These are phyloP conservation scores for Monosporascus sp. DNA, from an alignment of 2,329 filamentous ascomycete species.

Conservation along the genomic window DNA sequence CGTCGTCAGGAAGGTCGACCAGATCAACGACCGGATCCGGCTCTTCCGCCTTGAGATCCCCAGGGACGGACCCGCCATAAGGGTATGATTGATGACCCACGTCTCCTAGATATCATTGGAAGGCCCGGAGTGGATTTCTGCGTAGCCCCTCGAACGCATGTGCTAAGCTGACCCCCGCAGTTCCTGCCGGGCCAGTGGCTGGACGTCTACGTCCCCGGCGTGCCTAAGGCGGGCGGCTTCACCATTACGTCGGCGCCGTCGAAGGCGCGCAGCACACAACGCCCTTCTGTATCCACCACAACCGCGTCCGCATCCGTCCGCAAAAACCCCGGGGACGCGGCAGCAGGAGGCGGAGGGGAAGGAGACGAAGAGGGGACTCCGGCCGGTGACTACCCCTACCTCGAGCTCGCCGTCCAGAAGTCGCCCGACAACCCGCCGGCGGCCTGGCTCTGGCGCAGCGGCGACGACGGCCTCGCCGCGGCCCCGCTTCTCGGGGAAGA, in stretches of 20 bases:
- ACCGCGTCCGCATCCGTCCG: neutral
- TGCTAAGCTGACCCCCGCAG: conserved; percentile 30
- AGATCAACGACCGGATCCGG: conserved; percentile 63
- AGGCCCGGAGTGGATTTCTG: too few species aligned
- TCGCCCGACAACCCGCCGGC: conserved; percentile 68
- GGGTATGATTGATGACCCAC: conserved; percentile 32
- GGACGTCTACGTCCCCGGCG: conserved; percentile 68
- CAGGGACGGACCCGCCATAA: conserved; percentile 36
- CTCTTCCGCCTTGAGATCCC: conserved; percentile 61
- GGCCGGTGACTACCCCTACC: conserved; percentile 34
- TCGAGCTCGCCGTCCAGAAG: conserved; percentile 75
- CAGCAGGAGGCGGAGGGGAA: neutral
- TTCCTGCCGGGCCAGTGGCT: conserved; percentile 87
- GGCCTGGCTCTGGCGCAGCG: conserved; percentile 65
- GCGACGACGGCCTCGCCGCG: conserved; percentile 14
- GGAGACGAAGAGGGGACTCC: neutral
- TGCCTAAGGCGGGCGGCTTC: conserved; percentile 74
- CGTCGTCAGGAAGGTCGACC: conserved; percentile 52
- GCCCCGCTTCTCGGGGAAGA: conserved; percentile 51
- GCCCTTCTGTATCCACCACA: conserved; percentile 11
- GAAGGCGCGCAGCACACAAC: conserved; percentile 32
- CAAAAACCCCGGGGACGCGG: neutral
- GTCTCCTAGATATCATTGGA: too few species aligned
- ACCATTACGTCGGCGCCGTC: conserved; percentile 76
- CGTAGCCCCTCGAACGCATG: too few species aligned